Evolutionary conservation across 768 basidiomycete species (phyloP).

Genomic region (Trametes coccinea): DNA sequence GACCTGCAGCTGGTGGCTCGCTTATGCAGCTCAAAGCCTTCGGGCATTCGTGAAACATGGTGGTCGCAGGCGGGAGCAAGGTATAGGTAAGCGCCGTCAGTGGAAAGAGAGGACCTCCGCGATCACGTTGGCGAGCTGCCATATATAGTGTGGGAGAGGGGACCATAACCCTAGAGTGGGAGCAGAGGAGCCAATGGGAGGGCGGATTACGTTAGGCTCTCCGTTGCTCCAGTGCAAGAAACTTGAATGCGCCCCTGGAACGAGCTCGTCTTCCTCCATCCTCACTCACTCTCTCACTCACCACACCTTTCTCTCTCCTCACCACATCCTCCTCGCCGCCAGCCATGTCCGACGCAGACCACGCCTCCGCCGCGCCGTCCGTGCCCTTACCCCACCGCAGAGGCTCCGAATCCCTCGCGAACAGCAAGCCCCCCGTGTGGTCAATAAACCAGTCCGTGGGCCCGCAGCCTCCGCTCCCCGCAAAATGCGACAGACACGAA

Average conservation of each 20-base stretch:
- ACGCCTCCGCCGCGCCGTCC: slow-evolving; percentile 17
- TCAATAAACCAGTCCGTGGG: slow-evolving; percentile 47
- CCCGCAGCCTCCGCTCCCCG: slow-evolving; percentile 45
- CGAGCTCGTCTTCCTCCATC: neutral
- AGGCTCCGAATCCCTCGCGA: slow-evolving; percentile 11
- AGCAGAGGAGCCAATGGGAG: slow-evolving; percentile 9
- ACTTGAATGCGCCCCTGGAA: too few species aligned
- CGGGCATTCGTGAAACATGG: too few species aligned
- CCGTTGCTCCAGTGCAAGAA: slow-evolving; percentile 15
- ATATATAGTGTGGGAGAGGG: neutral
- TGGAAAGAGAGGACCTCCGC: too few species aligned
- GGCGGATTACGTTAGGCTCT: slow-evolving; percentile 14
- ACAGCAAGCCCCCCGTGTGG: slow-evolving; percentile 62
- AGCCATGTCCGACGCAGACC: slow-evolving; percentile 15
- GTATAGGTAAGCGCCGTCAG: too few species aligned
- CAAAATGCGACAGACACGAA: slow-evolving; percentile 58
- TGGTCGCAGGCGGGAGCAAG: too few species aligned
- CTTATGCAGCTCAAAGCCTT: too few species aligned
- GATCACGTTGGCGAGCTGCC: neutral
- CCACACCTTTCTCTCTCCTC: slow-evolving; percentile 4
- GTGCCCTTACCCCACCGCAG: slow-evolving; percentile 24
- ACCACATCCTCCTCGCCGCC: neutral
- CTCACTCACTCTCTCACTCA: neutral
- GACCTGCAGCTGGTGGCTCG: too few species aligned
- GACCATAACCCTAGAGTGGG: slow-evolving; percentile 3